Conservation (phyloP, 2,329 filamentous ascomycete genomes). For the Orbilia javanica region DNA sequence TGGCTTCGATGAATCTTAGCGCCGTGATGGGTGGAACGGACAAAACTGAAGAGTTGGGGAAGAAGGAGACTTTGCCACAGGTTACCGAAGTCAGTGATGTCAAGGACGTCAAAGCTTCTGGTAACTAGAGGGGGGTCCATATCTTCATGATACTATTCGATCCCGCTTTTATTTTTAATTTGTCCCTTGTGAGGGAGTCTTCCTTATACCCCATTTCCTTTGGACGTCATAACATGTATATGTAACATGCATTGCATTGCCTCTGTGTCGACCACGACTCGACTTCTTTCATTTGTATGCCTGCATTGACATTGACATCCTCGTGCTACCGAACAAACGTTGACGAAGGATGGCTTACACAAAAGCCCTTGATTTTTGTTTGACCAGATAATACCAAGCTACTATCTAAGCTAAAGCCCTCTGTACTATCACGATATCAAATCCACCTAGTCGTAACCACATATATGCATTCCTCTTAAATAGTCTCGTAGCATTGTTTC, state of each 20-base stretch:
- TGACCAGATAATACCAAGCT: no score
- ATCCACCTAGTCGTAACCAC: no score
- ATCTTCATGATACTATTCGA: no score
- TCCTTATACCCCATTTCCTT: constrained; percentile 12
- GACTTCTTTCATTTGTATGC: not conserved
- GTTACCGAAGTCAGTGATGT: constrained; percentile 11
- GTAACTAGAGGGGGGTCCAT: no score
- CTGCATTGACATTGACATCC: not conserved
- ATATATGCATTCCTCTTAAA: no score
- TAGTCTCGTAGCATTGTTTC: no score
- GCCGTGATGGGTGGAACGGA: constrained; percentile 2
- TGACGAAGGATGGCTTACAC: not conserved
- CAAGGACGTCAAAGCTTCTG: not conserved
- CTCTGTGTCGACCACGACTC: no score
- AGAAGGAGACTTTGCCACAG: constrained; percentile 14
- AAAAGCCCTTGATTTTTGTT: not conserved
- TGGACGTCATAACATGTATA: no score
- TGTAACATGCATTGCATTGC: not conserved
- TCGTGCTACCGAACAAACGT: not conserved
- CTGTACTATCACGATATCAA: no score
- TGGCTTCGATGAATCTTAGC: constrained; percentile 40
- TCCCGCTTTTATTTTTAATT: no score
- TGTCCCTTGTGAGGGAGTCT: not conserved
- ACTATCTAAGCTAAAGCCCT: no score
- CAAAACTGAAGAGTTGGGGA: constrained; percentile 7